Percentiles rank a stretch among this genome's conserved stretches.
Conservation (phyloP, 305 asterid species). For the Andrographis paniculata region DNA sequence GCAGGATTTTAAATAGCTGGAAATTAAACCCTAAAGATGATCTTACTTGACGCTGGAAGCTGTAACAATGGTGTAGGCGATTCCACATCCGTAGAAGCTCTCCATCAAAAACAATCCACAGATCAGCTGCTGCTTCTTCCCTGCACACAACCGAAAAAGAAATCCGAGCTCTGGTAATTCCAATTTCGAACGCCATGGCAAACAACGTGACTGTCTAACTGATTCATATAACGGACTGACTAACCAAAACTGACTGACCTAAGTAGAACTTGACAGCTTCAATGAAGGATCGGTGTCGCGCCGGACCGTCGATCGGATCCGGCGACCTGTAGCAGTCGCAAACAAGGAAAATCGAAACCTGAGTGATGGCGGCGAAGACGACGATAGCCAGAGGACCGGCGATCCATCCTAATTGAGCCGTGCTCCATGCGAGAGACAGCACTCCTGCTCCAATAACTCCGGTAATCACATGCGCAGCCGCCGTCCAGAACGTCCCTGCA, state of each 20-base stretch:
- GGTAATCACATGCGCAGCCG: constrained; percentile 31
- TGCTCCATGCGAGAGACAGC: constrained; percentile 1
- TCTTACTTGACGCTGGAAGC: constrained; percentile 20
- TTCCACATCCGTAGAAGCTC: constrained; percentile 23
- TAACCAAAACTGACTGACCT: background rate
- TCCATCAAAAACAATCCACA: constrained; percentile 23
- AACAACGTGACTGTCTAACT: too few relatives aligned
- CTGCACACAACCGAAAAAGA: constrained; percentile 3
- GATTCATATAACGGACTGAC: too few relatives aligned
- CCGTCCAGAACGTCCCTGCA: constrained; percentile 25
- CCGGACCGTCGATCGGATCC: background rate
- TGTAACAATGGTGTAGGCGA: constrained; percentile 24
- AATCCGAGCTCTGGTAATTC: too few relatives aligned
- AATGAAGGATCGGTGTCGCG: constrained; percentile 3
- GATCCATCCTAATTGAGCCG: constrained; percentile 39
- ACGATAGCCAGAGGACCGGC: constrained; percentile 23
- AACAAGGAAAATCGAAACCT: background rate
- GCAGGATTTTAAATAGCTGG: too few relatives aligned
- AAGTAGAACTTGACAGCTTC: constrained; percentile 1
- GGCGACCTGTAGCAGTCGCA: constrained; percentile 4
- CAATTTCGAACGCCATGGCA: too few relatives aligned
- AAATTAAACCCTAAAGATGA: background rate
- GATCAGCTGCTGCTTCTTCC: constrained; percentile 16
- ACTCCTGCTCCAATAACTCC: constrained; percentile 43
- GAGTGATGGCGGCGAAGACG: background rate